Conservation (phyloP, 768 basidiomycete species). For the Candolleomyces efflorescens region DNA sequence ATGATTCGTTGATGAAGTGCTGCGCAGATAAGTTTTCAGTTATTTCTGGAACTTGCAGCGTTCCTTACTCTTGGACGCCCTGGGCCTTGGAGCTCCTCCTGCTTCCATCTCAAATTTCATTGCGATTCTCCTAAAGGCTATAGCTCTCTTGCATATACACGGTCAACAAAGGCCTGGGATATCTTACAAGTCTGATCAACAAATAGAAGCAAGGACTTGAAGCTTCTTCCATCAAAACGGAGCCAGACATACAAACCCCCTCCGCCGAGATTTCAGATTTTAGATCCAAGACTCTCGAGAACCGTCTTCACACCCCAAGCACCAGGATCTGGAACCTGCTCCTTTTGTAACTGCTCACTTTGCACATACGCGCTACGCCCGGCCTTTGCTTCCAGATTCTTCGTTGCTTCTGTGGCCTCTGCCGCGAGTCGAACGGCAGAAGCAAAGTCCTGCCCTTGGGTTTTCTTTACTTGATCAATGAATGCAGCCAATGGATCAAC, state of each 20-base stretch:
- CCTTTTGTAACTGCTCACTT: conserved; percentile 53
- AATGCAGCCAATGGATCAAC: conserved; percentile 90
- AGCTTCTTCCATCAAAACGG: too few species aligned
- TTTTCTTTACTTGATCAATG: conserved; percentile 38
- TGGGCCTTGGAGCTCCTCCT: too few species aligned
- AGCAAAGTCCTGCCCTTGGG: conserved; percentile 29
- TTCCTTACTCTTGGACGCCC: too few species aligned
- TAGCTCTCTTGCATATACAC: too few species aligned
- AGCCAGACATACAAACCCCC: neutral
- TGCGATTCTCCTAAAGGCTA: too few species aligned
- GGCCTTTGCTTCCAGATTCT: conserved; percentile 74
- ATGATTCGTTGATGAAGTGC: too few species aligned
- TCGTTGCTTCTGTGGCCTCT: conserved; percentile 71
- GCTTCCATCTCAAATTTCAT: too few species aligned
- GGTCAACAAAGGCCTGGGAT: too few species aligned
- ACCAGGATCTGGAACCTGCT: conserved; percentile 78
- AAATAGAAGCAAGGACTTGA: too few species aligned
- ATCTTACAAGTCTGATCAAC: too few species aligned
- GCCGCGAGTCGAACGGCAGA: conserved; percentile 57
- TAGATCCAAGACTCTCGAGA: conserved; percentile 40
- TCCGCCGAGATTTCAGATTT: neutral
- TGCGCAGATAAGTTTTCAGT: too few species aligned
- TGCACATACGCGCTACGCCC: conserved; percentile 89
- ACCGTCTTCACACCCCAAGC: conserved; percentile 87
- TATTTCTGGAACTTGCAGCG: too few species aligned